A percentile compares a stretch with the other conserved stretches of the same genome.
Conservation (phyloP, 2,329 filamentous ascomycete genomes). For the Colletotrichum aenigma region DNA sequence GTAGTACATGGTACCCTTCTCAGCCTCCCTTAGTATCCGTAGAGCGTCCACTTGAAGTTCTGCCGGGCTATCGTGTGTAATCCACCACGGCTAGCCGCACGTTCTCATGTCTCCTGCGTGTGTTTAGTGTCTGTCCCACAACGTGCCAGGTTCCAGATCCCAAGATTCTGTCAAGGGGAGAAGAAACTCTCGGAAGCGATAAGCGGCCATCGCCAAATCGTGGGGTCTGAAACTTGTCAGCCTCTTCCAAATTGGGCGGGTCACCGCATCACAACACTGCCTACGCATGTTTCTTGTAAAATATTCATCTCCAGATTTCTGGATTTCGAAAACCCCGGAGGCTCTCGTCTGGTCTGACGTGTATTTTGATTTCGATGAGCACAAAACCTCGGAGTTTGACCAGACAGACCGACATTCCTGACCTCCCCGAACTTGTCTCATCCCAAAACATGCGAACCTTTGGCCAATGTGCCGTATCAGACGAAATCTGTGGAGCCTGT, state of each 20-base stretch:
- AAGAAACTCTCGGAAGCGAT: background rate
- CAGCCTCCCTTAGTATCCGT: background rate
- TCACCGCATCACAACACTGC: background rate
- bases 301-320: background rate
- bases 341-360: background rate
- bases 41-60: background rate
- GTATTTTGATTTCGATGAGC: background rate
- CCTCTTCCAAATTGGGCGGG: background rate
- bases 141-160: background rate
- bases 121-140: background rate
- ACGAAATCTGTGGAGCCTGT: background rate
- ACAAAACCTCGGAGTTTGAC: background rate
- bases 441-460: background rate
- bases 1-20: background rate
- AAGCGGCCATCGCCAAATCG: background rate
- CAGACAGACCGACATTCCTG: background rate
- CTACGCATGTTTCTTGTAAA: background rate
- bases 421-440: background rate
- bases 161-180: background rate
- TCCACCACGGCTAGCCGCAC: background rate
- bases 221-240: background rate
- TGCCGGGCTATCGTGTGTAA: background rate
- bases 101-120: background rate
- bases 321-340: accelerated
- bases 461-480: background rate